Conservation (phyloP, 805 yeast species). For the Pichia phayaonensis region DNA sequence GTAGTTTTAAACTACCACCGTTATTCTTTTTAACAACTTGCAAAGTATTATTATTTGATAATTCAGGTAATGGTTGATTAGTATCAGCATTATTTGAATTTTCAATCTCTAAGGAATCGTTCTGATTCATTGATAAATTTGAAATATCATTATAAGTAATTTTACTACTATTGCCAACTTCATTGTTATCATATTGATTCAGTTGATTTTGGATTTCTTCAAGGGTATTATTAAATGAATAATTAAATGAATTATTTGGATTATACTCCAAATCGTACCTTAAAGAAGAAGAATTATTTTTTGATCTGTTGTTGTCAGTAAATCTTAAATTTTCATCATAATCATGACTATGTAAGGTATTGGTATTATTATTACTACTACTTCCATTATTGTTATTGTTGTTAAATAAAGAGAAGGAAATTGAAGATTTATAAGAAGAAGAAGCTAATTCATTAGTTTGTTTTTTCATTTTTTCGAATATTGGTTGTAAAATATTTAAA, state of each 20-base stretch:
- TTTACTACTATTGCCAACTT: background rate
- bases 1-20: background rate
- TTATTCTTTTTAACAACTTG: background rate
- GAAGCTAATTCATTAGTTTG: constrained; percentile 1
- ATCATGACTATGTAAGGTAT: background rate
- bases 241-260: constrained; percentile 26
- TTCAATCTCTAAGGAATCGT: background rate
- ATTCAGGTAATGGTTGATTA: background rate
- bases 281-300: background rate
- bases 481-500: constrained; percentile 19
- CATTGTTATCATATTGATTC: constrained; percentile 7
- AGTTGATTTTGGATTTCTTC: constrained; percentile 28
- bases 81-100: background rate
- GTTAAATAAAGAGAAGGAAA: constrained; percentile 2
- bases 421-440: constrained; percentile 6
- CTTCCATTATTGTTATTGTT: background rate
- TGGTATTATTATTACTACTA: background rate
- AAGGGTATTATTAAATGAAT: constrained; percentile 26
- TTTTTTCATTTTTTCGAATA: constrained; percentile 13
- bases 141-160: background rate
- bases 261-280: constrained; percentile 25
- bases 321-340: background rate
- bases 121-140: background rate
- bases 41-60: background rate
- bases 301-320: background rate